Evolutionary conservation across 768 basidiomycete genomes (phyloP).

Genomic region (Mycena galericulata): DNA sequence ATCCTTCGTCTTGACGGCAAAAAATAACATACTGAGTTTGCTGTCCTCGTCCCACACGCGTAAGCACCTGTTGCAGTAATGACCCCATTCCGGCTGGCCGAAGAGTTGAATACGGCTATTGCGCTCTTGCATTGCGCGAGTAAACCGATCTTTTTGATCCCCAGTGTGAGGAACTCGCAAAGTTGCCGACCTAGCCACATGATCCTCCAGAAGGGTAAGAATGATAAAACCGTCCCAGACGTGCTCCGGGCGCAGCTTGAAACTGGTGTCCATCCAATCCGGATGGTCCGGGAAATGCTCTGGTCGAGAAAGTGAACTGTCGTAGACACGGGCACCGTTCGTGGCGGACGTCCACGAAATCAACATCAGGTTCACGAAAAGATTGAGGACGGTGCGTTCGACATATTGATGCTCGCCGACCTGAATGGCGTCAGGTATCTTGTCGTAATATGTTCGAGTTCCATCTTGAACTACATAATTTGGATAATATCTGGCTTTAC

Average conservation of each 20-base stretch:
- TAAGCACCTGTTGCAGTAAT: neutral
- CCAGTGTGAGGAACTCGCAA: neutral
- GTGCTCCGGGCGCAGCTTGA: neutral
- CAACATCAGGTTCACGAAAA: neutral
- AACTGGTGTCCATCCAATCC: neutral
- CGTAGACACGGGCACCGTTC: neutral
- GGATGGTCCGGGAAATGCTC: neutral
- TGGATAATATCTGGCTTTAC: too few relatives aligned
- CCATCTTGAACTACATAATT: too few relatives aligned
- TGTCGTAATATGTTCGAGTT: too few relatives aligned
- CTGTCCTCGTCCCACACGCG: neutral
- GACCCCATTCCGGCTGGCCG: slow-evolving; percentile 4
- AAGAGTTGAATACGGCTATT: neutral
- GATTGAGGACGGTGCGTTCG: too few relatives aligned
- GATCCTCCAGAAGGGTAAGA: neutral
- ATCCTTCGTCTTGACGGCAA: too few relatives aligned
- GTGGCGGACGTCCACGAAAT: slow-evolving; percentile 8
- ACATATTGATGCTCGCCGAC: too few relatives aligned
- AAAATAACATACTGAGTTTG: too few relatives aligned
- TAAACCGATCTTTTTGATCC: neutral
- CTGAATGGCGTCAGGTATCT: too few relatives aligned
- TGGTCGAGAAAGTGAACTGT: neutral
- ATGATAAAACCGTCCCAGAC: too few relatives aligned
- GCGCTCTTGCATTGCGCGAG: neutral
- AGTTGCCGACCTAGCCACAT: neutral